Evolutionary conservation across 2,329 filamentous ascomycete genomes (phyloP).

Genomic region (Alternaria hordeiaustralica): DNA sequence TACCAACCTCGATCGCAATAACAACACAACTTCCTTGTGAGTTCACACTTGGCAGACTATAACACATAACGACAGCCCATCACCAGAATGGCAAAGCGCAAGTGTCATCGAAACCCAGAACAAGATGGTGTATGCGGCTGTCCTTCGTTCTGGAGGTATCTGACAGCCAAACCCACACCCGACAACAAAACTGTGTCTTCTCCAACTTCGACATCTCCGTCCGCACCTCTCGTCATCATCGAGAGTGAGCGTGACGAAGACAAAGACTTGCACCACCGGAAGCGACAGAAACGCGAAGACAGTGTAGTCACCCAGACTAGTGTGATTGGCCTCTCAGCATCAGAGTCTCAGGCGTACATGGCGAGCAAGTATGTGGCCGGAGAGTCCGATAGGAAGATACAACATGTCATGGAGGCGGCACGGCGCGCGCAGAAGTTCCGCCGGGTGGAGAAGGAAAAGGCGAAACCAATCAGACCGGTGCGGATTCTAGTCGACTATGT

Average conservation of each 20-base stretch:
- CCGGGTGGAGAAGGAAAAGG: neutral
- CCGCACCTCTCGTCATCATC: neutral
- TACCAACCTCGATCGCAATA: neutral
- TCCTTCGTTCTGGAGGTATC: constrained; percentile 26
- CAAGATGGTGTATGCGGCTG: constrained; percentile 37
- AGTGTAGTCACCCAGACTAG: neutral
- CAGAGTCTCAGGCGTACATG: neutral
- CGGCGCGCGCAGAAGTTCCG: neutral
- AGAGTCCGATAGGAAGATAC: neutral
- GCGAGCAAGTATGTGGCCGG: neutral
- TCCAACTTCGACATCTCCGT: neutral
- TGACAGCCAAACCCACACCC: neutral
- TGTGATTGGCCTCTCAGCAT: neutral
- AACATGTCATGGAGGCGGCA: neutral
- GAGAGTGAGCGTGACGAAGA: neutral
- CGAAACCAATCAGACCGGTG: neutral
- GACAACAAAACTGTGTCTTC: neutral
- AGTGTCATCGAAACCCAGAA: constrained; percentile 11
- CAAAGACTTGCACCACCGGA: neutral
- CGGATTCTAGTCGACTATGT: constrained; percentile 12
- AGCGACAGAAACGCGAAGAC: neutral
- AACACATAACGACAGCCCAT: neutral
- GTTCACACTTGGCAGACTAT: neutral
- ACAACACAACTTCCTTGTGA: neutral
- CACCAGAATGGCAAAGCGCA: neutral